phyloP scores from a whole-genome alignment of 2,329 filamentous ascomycete species.

The Talaromyces sp. region DNA sequence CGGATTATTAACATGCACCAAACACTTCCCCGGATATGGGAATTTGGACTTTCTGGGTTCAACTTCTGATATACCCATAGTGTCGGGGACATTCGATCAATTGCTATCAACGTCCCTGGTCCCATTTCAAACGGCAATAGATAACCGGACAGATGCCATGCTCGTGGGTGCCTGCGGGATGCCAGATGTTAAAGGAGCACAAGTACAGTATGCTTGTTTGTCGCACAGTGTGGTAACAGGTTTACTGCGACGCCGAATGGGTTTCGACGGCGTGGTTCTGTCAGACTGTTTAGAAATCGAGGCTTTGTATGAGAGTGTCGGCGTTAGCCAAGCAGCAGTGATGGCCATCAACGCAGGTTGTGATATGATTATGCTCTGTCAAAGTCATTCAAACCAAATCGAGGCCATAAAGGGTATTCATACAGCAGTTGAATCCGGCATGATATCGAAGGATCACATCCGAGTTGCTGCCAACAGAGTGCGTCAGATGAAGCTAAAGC shows the following conservation, averaged over 20 bases:
- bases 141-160: conserved; percentile 7
- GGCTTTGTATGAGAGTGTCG: conserved; percentile 10
- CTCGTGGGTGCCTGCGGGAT: conserved; percentile 10
- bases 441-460: conserved; percentile 7
- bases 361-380: conserved; percentile 12
- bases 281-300: conserved; percentile 12
- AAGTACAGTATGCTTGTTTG: conserved; percentile 8
- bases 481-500: conserved; percentile 8
- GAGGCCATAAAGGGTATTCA: conserved; percentile 11
- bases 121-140: conserved; percentile 10
- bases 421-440: conserved; percentile 6
- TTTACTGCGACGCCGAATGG: conserved; percentile 9
- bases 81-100: conserved; percentile 11
- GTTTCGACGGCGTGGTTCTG: conserved; percentile 9
- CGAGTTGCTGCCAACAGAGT: conserved; percentile 7
- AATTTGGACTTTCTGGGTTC: conserved; percentile 11
- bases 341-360: conserved; percentile 12
- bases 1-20: conserved; percentile 8
- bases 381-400: conserved; percentile 10
- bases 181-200: conserved; percentile 10
- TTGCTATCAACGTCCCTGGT: conserved; percentile 8
- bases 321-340: conserved; percentile 10
- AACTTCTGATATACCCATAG: conserved; percentile 11
- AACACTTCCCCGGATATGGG: conserved; percentile 11
- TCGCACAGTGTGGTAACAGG: conserved; percentile 9